Evolutionary conservation across 2,329 filamentous ascomycete species (phyloP), one percentile per base, ranked within the genome.

Genomic region (Aspergillus versicolor): DNA sequence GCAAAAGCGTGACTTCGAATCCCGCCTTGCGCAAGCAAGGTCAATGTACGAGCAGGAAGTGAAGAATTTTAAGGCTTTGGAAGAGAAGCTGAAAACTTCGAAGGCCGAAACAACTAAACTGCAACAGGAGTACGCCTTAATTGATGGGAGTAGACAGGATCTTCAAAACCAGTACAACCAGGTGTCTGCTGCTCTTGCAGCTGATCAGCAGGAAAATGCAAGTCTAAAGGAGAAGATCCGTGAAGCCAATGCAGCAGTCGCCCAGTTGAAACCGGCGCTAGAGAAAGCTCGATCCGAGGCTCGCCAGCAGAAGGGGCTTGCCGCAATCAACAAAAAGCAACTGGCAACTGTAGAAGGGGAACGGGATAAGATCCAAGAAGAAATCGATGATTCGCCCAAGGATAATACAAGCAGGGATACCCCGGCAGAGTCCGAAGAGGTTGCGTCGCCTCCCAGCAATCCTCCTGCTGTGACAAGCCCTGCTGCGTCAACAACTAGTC

Each of bases 311-410:
- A 97, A 96, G 78, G 94, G 94, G 17, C 82, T 97, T 63, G 93
- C 96, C 30, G 92, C 94, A 43, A 99, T 99, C 77, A 97, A 97
- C 78, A 97, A 95, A 82, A 99, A 99, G 79, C 94, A 99, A 76
- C 80, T 97, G 59, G 85, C 88, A 37, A 97, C 92, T 1, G 91
- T 89, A 56, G 94, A 99, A 74, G 85, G 84, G 47, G 93, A 97
- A 73, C 85, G 90, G 32, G 93, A 97, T 59, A 93, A 91, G 79
- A 80, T 96, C 40, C 92, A 92, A 77, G 79, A 81, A 1, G 93
- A 97, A 73, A 88, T 88, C 44, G 87, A 87, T 44, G 57, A 86
- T 85, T 51, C 82, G 88, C 62, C 82, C 77, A 72, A 88, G 82
- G 80, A 84, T 78, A 67, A 85, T 30, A 9, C 27, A 11, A 30